Evolutionary conservation across 75 land plant species (phyloP), one percentile per base, ranked within the genome.

Genomic region (Pinus tabuliformis): DNA sequence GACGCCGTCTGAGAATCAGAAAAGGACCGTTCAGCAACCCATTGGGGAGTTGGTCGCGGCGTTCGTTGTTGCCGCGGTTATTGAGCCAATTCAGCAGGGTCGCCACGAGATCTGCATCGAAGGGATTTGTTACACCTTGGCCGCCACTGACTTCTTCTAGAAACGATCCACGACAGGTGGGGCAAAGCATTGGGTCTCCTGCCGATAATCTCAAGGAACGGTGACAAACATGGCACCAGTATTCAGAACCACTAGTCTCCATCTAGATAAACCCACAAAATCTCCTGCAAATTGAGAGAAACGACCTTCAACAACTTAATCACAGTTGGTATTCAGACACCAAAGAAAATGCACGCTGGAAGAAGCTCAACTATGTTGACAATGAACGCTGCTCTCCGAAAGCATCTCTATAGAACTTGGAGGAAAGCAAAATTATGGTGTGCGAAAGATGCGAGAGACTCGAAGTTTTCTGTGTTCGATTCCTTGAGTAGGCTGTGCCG

Each of bases 1-100:
- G 73, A 8, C 80, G 82, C 45, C 45, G 5, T 66, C 70, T 78
- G 24, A 81, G 26, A 8, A 81, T 59, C n/a, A 83, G 74, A 75
- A 82, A 1, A 11, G 83, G 78, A 54, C 86, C 80, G 56, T 56
- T 49, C n/a, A 15, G 4, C 21, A 7, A n/a, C 45, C 45, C 12
- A 24, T 56, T 24, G 18, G 73, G 17, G 12, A 26, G 3, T n/a
- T 49, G 24, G 52, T 16, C 6, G 42, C 3, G 15, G n/a, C 16
- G 6, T 28, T 17, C 28, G 5, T 14, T 37, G 16, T 14, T 14
- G 17, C 57, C 58, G 7, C 12, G 2, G 30, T 9, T 20, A 12
- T 6, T 12, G 30, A 63, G 26, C 42, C 56, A 54, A 5, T 13
- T 1, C 18, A 16, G 6, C 42, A 21, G 42, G 24, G 24, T 21